Base-by-base conservation (phyloP, 495 filamentous ascomycete species). In the Aspergillus haitiensis region DNA sequence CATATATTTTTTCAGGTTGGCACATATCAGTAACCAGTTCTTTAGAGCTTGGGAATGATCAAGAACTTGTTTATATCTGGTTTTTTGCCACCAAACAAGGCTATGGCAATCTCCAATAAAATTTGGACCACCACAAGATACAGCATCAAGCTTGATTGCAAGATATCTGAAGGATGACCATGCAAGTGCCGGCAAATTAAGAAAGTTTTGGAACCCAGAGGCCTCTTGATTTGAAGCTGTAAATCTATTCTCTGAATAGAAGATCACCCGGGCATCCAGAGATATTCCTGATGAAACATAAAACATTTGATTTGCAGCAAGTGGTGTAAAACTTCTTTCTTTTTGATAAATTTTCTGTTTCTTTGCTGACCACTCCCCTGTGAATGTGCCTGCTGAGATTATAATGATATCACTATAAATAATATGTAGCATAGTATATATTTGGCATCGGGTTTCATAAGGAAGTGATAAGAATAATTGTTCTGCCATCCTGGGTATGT, bases 261-360 rank as follows among this genome's bases (percentile, higher is more conserved):
- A 37, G 4, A 35, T 18, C 10, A 34, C 13, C 16, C 52, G 52
- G 36, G 27, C 52, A 56, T 61, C 59, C 15, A 51, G 35, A n/a
- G 59, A 61, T 42, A 61, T n/a, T 11, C 32, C 37, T 6, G 52
- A 52, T 9, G 59, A 61, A 1, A 61, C 59, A 15, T 55, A 61
- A 27, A 61, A 61, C 1, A 61, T 33, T 35, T 61, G 59, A 15
- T 61, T 61, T 35, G 44, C 12, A n/a, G n/a, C n/a, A n/a, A n/a
- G n/a, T n/a, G n/a, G n/a, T n/a, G n/a, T n/a, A 44, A 55, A 18
- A 11, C 35, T 45, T 40, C 15, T 11, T 5, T 35, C 13, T 18
- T 45, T 5, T 4, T 27, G 7, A 8, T 48, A 15, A 2, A 55
- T 2, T 12, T 35, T 39, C 34, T 60, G 50, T 18, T 55, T 21